Base-by-base conservation (phyloP, 176 grass and related monocot genomes). In the Thalia dealbata region DNA sequence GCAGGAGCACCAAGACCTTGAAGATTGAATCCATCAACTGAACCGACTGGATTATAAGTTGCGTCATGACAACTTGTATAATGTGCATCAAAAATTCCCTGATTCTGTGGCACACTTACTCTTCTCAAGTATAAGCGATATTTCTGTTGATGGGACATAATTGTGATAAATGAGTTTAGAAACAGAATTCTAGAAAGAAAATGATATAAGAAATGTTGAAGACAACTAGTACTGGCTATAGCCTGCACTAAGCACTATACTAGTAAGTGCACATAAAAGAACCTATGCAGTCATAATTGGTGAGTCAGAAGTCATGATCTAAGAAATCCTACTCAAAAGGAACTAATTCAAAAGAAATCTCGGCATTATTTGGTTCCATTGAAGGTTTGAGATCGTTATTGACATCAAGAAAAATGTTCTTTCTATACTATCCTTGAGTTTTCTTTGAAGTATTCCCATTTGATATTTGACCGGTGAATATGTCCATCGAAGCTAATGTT, bases 121-220 rank as follows among this genome's bases (percentile, higher is more conserved):
- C 69, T 71, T 45, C 22, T 71, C 46, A 71, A 10, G 45, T 71
- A 71, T 27, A 71, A 51, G 11, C 69, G 69, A 43, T 50, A 71
- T 52, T 71, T 71, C 69, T 71, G 69, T 71, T 71, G 41, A 38
- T 38, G 14, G 30, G 18, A 26, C 30, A 35, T 66, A 27, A 66
- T 16, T 0, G 27, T 3, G 14, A 32, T 66, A 32, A 66, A 16
- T 6, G 30, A 7, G 27, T 66, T 18, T 28, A 18, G 18, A 3
- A 66, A 28, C 27, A 69, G 35, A n/a, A 74, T 7, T 27, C 59
- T 23, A 23, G 3, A 38, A 9, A 25, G 55, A 12, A 3, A 45
- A 14, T 48, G 0, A 24, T 24, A 22, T 16, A 48, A 46, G 32
- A 70, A 70, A 50, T 50, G 19, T 25, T 26, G 2, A 70, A 14